Evolutionary conservation across 805 yeast species (phyloP).

Genomic region (Candida ovalis): DNA sequence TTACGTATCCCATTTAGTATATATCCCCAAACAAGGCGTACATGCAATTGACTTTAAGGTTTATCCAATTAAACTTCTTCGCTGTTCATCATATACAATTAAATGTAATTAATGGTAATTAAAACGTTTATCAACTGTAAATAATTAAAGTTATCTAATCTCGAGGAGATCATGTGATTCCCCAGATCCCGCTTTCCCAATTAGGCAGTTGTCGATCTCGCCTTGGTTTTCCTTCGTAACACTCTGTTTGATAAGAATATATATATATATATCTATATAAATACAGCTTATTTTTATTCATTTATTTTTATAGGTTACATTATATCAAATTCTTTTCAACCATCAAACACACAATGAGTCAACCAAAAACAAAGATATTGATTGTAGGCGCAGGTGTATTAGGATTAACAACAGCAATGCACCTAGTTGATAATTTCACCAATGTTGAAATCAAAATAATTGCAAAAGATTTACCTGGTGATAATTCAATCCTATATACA

Average conservation of each 20-base stretch:
- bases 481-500: slow-evolving; percentile 44
- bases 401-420: slow-evolving; percentile 37
- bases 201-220: not conserved
- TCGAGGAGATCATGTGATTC: too few relatives aligned
- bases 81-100: too few relatives aligned
- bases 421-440: slow-evolving; percentile 28
- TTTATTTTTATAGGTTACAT: too few relatives aligned
- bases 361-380: slow-evolving; percentile 12
- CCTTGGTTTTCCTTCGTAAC: not conserved
- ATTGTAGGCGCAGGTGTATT: slow-evolving; percentile 19
- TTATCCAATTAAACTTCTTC: too few relatives aligned
- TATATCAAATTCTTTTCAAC: not conserved
- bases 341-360: not conserved
- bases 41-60: too few relatives aligned
- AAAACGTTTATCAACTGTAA: too few relatives aligned
- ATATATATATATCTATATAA: not conserved
- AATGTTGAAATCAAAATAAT: slow-evolving; percentile 37
- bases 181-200: too few relatives aligned
- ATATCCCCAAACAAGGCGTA: too few relatives aligned
- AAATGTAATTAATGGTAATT: too few relatives aligned
- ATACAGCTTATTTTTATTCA: not conserved
- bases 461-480: slow-evolving; percentile 53
- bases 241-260: not conserved
- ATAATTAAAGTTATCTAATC: too few relatives aligned
- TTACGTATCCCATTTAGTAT: too few relatives aligned